Evolutionary conservation across 1,284 basidiomycete species (phyloP), one percentile per base, ranked within the genome.

Genomic region (Malassezia equina): DNA sequence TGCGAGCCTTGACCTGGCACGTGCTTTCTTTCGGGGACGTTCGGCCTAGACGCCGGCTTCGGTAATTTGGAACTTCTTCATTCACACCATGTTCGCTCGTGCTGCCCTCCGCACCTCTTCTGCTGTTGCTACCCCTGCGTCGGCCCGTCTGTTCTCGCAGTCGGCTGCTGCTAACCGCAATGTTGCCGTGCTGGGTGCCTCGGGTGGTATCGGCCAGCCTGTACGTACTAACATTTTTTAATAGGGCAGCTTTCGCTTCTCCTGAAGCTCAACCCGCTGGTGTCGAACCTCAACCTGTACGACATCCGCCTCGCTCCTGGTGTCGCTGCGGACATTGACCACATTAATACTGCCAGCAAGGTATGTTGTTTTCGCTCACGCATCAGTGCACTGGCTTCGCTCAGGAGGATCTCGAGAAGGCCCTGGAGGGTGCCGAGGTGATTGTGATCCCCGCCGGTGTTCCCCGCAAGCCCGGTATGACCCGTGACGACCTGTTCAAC

Each of bases 401-500:
- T 49, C 71, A 76, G 28, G 80, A 73, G 47, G 82, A 89, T 75
- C 83, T 94, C 69, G 86, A 88, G 75, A 81, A 84, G 67, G 88
- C 90, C 21, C 81, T 94, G 57, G 82, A 86, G 61, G 88, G 85
- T 66, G 85, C 82, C 62, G 80, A 91, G 78, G 85, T 98, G 63
- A 85, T 98, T 65, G 86, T 98, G 67, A 94, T 96, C 77, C 94
- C 94, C 59, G 93, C 93, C 77, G 94, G 93, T 67, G 73, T 77
- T 32, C 76, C 76, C 50, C 74, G 76, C 60, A 77, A 77, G 70
- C 76, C 67, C 58, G 76, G 71, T 28, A 89, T 90, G 90, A 89
- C 86, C 78, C 89, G 94, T 79, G 93, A 99, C 76, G 93, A 98
- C 77, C 87, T 99, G 61, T 99, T 98, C 85, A 93, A 91, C 80